Percentiles rank a stretch among this genome's conserved stretches.
These are phyloP conservation scores for Russula vinacea DNA, from an alignment of 768 basidiomycete species.

Conservation along the genomic window DNA sequence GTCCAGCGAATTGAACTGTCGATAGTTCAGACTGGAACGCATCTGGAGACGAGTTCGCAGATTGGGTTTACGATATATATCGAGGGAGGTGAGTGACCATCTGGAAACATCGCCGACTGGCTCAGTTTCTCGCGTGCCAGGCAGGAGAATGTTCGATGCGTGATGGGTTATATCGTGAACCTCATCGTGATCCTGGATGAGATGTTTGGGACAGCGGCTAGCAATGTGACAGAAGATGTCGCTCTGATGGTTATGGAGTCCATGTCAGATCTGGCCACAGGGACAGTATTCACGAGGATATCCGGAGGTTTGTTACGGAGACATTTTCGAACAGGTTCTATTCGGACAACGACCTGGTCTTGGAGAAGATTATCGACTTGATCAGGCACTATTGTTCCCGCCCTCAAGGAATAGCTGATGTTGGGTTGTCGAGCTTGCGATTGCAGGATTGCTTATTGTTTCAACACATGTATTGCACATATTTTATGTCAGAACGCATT, in stretches of 20 bases:
- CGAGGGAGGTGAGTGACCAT: neutral
- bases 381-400: neutral
- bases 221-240: neutral
- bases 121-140: neutral
- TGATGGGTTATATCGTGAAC: slow-evolving; percentile 12
- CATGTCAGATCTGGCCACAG: neutral
- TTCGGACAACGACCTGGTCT: neutral
- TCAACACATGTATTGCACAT: too few relatives aligned
- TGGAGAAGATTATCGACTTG: slow-evolving; percentile 1
- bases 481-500: too few relatives aligned
- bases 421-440: too few relatives aligned
- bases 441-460: too few relatives aligned
- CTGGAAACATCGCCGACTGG: too few relatives aligned
- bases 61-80: slow-evolving; percentile 4
- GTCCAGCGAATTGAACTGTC: neutral
- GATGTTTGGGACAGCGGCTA: neutral
- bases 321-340: neutral
- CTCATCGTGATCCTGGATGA: slow-evolving; percentile 5
- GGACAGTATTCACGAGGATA: neutral
- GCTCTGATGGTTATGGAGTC: neutral
- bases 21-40: neutral
- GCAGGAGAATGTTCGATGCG: slow-evolving; percentile 3
- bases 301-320: neutral
- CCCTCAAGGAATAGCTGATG: neutral
- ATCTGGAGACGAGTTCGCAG: neutral